Conservation (phyloP, 352 stramenopile species). For the Aphanomyces stellatus region DNA sequence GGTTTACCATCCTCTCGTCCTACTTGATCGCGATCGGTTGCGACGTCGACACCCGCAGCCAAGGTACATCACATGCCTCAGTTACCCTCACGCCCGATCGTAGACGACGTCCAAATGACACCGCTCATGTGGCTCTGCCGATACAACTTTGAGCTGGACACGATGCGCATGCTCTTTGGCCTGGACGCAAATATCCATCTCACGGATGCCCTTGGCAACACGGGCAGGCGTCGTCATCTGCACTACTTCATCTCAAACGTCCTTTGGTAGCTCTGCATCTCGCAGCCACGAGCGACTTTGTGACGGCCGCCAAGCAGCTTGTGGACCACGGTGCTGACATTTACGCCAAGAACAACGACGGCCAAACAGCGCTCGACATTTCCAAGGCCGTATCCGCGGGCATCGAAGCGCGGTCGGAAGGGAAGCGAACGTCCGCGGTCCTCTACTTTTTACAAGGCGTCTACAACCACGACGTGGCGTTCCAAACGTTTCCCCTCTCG, state of each 20-base stretch:
- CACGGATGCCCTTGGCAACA: slow-evolving; percentile 57
- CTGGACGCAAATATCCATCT: slow-evolving; percentile 44
- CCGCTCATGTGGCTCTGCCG: slow-evolving; percentile 64
- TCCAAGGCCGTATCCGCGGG: background rate
- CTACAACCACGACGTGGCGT: background rate
- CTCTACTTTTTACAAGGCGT: background rate
- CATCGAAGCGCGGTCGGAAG: background rate
- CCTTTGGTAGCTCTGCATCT: slow-evolving; percentile 45
- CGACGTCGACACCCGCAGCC: slow-evolving; percentile 43
- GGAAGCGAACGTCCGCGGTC: background rate
- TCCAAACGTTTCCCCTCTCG: slow-evolving; percentile 3
- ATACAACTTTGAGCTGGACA: slow-evolving; percentile 71
- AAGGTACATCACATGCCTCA: slow-evolving; percentile 23
- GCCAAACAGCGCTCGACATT: slow-evolving; percentile 43
- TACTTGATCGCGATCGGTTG: slow-evolving; percentile 73
- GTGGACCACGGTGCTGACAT: slow-evolving; percentile 46
- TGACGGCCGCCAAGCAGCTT: slow-evolving; percentile 55
- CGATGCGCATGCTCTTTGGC: slow-evolving; percentile 72
- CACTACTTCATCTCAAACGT: background rate
- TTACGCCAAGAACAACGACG: slow-evolving; percentile 33
- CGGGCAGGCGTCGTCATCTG: slow-evolving; percentile 28
- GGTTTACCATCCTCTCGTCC: slow-evolving; percentile 65
- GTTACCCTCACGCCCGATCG: background rate
- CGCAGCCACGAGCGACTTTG: slow-evolving; percentile 49
- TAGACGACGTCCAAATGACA: slow-evolving; percentile 35